These are phyloP conservation scores for Ophiostoma fasciatum DNA, from an alignment of 2,329 filamentous ascomycete genomes.

Conservation along the genomic window DNA sequence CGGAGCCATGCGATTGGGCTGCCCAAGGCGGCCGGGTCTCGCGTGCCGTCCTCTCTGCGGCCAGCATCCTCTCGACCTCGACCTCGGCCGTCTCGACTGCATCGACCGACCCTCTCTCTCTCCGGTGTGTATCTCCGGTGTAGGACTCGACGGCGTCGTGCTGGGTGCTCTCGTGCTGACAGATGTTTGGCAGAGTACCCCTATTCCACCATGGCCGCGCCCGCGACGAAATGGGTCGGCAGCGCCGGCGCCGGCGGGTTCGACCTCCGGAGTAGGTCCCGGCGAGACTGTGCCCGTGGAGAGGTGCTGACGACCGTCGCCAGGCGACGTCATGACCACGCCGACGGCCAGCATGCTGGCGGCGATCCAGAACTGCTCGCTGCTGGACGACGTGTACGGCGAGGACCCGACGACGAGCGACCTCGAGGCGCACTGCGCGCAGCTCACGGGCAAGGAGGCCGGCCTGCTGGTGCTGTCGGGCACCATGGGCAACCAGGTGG, in stretches of 20 bases:
- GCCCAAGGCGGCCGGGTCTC: too few species aligned
- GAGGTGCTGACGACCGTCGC: not conserved
- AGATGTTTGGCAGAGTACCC: too few species aligned
- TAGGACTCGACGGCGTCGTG: too few species aligned
- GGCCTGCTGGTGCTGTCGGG: conserved; percentile 74
- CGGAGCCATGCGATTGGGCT: too few species aligned
- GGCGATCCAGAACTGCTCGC: conserved; percentile 58
- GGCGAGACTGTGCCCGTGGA: too few species aligned
- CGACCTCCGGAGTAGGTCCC: conserved; percentile 19
- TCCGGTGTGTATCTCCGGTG: too few species aligned
- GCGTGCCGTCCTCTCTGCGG: too few species aligned
- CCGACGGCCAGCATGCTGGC: conserved; percentile 70
- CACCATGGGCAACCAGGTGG: conserved; percentile 89
- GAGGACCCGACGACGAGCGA: conserved; percentile 67
- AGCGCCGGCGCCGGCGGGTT: conserved; percentile 18
- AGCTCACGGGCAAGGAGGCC: conserved; percentile 59
- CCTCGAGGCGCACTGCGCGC: conserved; percentile 60
- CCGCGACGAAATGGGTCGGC: conserved; percentile 17
- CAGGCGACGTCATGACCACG: conserved; percentile 48
- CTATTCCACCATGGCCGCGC: too few species aligned
- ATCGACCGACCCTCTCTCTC: too few species aligned
- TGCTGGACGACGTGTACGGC: conserved; percentile 70
- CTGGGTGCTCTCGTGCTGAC: too few species aligned
- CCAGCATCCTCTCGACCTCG: too few species aligned
- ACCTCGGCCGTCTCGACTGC: too few species aligned